These are phyloP conservation scores for Exophiala bonariae DNA, from an alignment of 2,329 filamentous ascomycete genomes.

Conservation along the genomic window DNA sequence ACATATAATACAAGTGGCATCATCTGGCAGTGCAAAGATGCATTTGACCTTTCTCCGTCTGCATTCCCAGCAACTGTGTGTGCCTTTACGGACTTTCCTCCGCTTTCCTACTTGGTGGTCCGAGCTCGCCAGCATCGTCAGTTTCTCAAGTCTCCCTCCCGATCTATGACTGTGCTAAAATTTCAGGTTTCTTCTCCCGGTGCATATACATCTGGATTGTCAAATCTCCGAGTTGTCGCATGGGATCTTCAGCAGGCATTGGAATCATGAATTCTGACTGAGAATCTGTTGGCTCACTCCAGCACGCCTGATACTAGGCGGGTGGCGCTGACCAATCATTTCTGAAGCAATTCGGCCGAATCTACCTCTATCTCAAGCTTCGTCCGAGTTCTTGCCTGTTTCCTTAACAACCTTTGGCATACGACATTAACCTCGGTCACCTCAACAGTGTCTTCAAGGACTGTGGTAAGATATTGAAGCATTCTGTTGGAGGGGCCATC, in stretches of 20 bases:
- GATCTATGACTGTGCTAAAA: background rate
- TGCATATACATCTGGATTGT: background rate
- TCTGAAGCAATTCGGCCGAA: background rate
- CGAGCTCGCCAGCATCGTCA: background rate
- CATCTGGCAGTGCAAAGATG: constrained; percentile 41
- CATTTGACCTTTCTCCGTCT: constrained; percentile 57
- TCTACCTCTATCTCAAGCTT: too few relatives aligned
- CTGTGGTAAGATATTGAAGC: too few relatives aligned
- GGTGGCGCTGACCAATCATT: background rate
- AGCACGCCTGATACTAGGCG: too few relatives aligned
- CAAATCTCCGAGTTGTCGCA: background rate
- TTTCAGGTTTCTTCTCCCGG: background rate
- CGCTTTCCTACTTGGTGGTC: constrained; percentile 32
- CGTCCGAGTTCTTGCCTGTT: too few relatives aligned
- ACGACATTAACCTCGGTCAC: too few relatives aligned
- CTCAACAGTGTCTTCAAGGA: too few relatives aligned
- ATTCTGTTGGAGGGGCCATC: too few relatives aligned
- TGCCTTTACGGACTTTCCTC: constrained; percentile 56
- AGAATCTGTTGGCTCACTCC: too few relatives aligned
- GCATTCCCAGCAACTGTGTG: constrained; percentile 60
- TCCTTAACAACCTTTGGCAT: too few relatives aligned
- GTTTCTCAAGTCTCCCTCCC: background rate
- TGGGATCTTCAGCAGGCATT: background rate
- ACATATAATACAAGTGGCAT: constrained; percentile 49
- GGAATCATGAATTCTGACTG: too few relatives aligned